Base-by-base conservation (phyloP, 2,329 filamentous ascomycete species). In the Trichophyton schoenleinii region DNA sequence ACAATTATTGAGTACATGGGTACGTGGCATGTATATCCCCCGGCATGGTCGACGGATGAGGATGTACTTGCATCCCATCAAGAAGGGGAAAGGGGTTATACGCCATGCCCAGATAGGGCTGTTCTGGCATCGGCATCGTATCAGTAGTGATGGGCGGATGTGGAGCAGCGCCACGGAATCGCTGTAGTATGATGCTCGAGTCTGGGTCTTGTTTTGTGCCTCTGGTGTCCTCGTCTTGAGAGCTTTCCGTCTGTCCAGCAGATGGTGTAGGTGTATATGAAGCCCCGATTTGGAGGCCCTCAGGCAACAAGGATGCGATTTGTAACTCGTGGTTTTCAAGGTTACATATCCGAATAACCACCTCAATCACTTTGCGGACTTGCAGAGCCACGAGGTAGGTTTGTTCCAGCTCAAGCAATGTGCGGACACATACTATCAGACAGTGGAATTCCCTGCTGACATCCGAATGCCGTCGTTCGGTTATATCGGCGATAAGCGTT, bases 371-470 rank as follows among this genome's bases (percentile, higher is more conserved):
- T 52, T 62, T 62, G 18, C 61, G 61, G 15, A 62, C 61, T 36
- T 60, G 59, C 36, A 48, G 20, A 15, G 64, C 63, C n/a, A 66
- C 64, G 11, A 66, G 53, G 38, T 64, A 64, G 11, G 63, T 64
- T 11, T 61, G 61, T 57, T 66, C 64, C 18, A 66, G 57, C 34
- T 66, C 64, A 11, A 61, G 34, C 20, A 66, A 63, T 8, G 64
- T 63, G 11, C 62, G 60, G 15, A 66, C 63, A 60, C 64, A 66
- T n/a, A 58, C 28, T 41, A 62, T 64, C 38, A 66, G 25, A 22
- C 59, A 62, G 5, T 60, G 58, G 57, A 64, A 62, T 38, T 66
- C 58, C 13, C 25, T 28, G 38, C 60, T 58, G 8, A 61, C 58
- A 22, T 64, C 60, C 3, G 44, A 58, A 13, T 64, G 57, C 18